These are phyloP conservation scores for Nannochloropsis gaditana DNA, from an alignment of 108 stramenopile species.

Conservation along the genomic window DNA sequence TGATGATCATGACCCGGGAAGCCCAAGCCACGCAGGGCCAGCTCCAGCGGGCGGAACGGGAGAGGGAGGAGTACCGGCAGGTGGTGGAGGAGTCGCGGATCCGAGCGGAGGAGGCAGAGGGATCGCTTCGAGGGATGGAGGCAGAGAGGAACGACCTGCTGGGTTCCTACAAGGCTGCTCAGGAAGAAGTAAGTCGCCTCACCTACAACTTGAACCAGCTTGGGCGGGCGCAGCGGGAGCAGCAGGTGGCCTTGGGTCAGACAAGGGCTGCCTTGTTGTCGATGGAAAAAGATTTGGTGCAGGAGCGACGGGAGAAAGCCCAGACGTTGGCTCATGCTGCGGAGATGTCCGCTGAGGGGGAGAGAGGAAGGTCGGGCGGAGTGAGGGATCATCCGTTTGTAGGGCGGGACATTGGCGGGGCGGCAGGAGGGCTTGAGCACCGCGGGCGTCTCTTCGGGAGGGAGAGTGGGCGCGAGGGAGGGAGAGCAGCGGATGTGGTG, in stretches of 20 bases:
- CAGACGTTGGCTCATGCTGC: not conserved
- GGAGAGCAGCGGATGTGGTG: not conserved
- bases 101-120: not conserved
- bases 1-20: conserved; percentile 1
- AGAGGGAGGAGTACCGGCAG: not conserved
- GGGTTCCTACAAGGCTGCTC: not conserved
- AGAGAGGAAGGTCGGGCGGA: not conserved
- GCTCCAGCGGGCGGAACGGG: not conserved
- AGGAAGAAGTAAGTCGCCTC: not conserved
- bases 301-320: not conserved
- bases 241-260: not conserved
- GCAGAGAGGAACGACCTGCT: conserved; percentile 16
- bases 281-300: not conserved
- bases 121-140: not conserved
- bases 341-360: not conserved
- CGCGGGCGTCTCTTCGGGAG: not conserved
- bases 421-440: not conserved
- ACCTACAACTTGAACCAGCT: not conserved
- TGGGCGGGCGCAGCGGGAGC: not conserved
- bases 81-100: not conserved
- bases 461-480: not conserved
- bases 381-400: too few relatives aligned
- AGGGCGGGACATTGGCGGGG: not conserved
- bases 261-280: not conserved
- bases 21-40: not conserved